Evolutionary conservation across 805 yeast genomes (phyloP).

Genomic region (Saturnispora besseyi): DNA sequence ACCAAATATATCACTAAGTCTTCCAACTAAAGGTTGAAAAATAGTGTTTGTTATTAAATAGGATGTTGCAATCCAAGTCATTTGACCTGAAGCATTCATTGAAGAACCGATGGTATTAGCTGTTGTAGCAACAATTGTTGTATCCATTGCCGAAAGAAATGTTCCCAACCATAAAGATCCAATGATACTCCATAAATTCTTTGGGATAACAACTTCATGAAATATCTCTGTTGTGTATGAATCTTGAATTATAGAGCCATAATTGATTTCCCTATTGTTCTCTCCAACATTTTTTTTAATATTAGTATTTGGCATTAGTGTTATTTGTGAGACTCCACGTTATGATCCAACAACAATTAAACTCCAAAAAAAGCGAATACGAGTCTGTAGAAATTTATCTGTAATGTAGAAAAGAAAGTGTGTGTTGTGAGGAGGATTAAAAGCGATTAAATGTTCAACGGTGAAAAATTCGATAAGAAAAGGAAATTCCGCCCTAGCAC

Average conservation of each 20-base stretch:
- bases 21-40: constrained; percentile 67
- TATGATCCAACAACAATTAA: too few species aligned
- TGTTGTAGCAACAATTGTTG: constrained; percentile 52
- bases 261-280: not conserved
- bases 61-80: constrained; percentile 68
- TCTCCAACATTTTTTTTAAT: not conserved
- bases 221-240: constrained; percentile 9
- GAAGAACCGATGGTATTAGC: constrained; percentile 52
- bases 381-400: too few species aligned
- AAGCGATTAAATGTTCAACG: too few species aligned
- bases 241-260: constrained; percentile 8
- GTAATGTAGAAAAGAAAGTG: too few species aligned
- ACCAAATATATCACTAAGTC: constrained; percentile 58
- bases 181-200: constrained; percentile 17
- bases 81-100: constrained; percentile 40
- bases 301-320: not conserved
- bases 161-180: constrained; percentile 36
- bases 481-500: not conserved
- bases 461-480: not conserved
- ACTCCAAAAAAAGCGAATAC: too few species aligned
- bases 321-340: too few species aligned
- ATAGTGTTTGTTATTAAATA: constrained; percentile 62
- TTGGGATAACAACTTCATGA: constrained; percentile 17
- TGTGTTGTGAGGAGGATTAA: too few species aligned
- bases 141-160: constrained; percentile 48